phyloP scores from a whole-genome alignment of 495 filamentous ascomycete genomes.

The Aspergillus saccharolyticus region DNA sequence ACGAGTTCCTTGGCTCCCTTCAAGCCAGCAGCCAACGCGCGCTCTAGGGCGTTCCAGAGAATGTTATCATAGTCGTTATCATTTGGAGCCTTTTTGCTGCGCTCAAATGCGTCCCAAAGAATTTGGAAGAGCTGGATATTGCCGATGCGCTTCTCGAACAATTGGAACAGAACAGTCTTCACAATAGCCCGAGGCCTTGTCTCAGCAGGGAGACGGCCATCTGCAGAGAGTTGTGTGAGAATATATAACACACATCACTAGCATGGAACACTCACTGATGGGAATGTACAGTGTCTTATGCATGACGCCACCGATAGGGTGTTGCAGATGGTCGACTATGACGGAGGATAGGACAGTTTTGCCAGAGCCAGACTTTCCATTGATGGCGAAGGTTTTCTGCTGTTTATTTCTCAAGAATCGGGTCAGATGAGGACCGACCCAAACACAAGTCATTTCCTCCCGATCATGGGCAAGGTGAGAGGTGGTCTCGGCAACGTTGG shows the following conservation, averaged over 20 bases:
- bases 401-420: conserved; percentile 32
- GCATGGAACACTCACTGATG: conserved; percentile 24
- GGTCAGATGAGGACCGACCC: conserved; percentile 30
- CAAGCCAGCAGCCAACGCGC: conserved; percentile 21
- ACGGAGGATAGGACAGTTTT: conserved; percentile 40
- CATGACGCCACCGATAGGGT: conserved; percentile 29
- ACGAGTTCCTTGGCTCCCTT: conserved; percentile 32
- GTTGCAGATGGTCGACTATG: conserved; percentile 37
- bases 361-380: conserved; percentile 32
- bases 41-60: conserved; percentile 15
- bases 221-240: neutral
- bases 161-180: conserved; percentile 33
- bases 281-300: conserved; percentile 36
- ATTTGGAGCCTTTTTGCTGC: conserved; percentile 20
- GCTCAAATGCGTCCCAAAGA: conserved; percentile 29
- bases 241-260: neutral
- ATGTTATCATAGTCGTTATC: conserved; percentile 26
- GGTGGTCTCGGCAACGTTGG: conserved; percentile 25
- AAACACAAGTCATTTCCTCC: conserved; percentile 37
- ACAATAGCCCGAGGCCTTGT: conserved; percentile 17
- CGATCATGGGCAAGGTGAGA: conserved; percentile 39
- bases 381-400: conserved; percentile 25
- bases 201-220: conserved; percentile 16
- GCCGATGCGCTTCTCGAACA: conserved; percentile 40
- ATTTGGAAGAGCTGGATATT: conserved; percentile 35